A percentile compares a stretch with the other conserved stretches of the same genome.
phyloP scores from a whole-genome alignment of 139 green algal genomes.

The Coelastrella sp. region DNA sequence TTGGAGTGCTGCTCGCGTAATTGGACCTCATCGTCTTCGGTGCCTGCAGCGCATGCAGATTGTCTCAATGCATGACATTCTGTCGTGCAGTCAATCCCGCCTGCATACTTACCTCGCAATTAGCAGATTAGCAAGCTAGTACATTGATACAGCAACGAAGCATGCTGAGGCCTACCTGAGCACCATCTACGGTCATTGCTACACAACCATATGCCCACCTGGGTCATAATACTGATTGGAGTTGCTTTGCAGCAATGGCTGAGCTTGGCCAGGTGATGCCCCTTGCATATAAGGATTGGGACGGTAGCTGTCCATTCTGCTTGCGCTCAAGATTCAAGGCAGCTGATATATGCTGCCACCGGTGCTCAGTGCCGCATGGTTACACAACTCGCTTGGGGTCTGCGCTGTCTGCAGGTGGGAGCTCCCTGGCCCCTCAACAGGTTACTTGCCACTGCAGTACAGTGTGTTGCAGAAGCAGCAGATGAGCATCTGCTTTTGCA shows the following conservation, averaged over 20 bases:
- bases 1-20: slow-evolving; percentile 6
- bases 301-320: not conserved
- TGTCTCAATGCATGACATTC: not conserved
- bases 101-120: too few species aligned
- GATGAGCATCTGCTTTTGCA: too few species aligned
- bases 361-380: too few species aligned
- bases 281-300: not conserved
- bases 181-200: too few species aligned
- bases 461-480: too few species aligned
- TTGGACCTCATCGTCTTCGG: slow-evolving; percentile 23
- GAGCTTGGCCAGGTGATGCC: not conserved
- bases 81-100: not conserved
- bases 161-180: too few species aligned
- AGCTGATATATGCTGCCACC: not conserved
- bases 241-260: not conserved
- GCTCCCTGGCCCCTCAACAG: too few species aligned
- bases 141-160: too few species aligned
- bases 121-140: too few species aligned
- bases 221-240: slow-evolving; percentile 1
- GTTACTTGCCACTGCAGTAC: too few species aligned
- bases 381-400: too few species aligned
- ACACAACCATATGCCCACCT: not conserved
- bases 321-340: not conserved
- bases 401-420: too few species aligned
- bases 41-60: not conserved